Evolutionary conservation across 2,329 filamentous ascomycete genomes (phyloP), one percentile per base, ranked within the genome.

Genomic region (Xylaria arbuscula): DNA sequence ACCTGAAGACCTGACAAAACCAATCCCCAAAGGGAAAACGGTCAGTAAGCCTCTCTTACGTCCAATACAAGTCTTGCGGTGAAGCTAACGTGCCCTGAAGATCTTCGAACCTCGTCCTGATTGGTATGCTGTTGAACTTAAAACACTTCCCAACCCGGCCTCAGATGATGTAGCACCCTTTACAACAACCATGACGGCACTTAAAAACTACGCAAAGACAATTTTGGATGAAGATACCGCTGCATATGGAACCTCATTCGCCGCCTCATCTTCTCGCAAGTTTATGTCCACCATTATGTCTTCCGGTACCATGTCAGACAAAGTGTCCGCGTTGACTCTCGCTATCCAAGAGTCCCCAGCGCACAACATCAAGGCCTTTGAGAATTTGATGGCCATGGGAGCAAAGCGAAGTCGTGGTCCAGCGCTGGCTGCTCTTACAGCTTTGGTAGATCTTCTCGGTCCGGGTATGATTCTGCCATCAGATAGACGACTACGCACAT

Each of bases 201-300:
- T 92, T 53, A 89, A 93, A 75, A 82, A 89, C 15, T 89, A 97
- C 79, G 94, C 93, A 3, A 88, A 89, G 69, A 84, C 86, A 10
- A 84, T 98, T 7, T 83, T 98, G 22, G 90, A 97, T 62, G 85
- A 89, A 32, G 96, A 99, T 77, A 92, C 92, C 69, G 85, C 88
- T 48, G 84, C 88, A 55, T 99, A 98, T 81, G 86, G 86, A 64
- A 88, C 89, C 32, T 90, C 93, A 73, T 83, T 92, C 64, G 89
- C 92, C 7, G 89, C 93, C 59, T 93, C 93, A 32, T 96, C 95
- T 2, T 95, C 94, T 48, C 92, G 97, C 81, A 97, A 94, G 79
- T 99, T 99, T 84, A 90, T 98, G 85, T 93, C 94, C 1, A 97
- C 94, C 19, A 98, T 99, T 79, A 98, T 98, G 93, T 85, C 93